phyloP scores from a whole-genome alignment of 257 asterid species.

The Petunia secreta region DNA sequence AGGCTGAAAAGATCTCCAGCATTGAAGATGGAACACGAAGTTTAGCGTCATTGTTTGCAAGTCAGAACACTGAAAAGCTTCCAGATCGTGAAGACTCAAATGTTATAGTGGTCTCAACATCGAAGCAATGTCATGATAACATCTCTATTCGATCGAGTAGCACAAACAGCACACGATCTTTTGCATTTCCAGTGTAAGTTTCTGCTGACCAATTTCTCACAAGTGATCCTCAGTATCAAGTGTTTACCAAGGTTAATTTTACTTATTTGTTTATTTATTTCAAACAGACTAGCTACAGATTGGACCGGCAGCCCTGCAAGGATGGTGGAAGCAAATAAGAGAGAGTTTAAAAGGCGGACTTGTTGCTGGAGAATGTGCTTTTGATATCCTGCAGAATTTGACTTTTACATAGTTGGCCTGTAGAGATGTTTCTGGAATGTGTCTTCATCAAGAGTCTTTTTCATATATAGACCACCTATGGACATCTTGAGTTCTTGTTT shows the following conservation, averaged over 20 bases:
- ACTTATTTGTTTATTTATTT: not conserved
- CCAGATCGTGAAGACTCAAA: conserved; percentile 26
- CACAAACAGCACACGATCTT: conserved; percentile 43
- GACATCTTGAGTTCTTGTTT: not conserved
- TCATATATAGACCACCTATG: not conserved
- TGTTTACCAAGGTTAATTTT: not conserved
- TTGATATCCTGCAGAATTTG: conserved; percentile 21
- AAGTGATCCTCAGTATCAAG: not conserved
- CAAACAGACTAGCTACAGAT: conserved; percentile 36
- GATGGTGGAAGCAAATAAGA: conserved; percentile 31
- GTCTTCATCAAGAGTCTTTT: not conserved
- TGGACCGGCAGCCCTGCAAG: conserved; percentile 38
- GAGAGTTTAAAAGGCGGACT: not conserved
- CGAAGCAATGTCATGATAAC: conserved; percentile 26
- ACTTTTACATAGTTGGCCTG: not conserved
- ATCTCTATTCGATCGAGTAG: conserved; percentile 41
- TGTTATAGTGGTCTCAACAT: conserved; percentile 4
- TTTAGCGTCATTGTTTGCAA: not conserved
- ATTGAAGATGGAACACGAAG: not conserved
- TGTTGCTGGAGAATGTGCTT: conserved; percentile 34
- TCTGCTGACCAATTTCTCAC: not conserved
- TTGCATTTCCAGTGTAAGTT: conserved; percentile 45
- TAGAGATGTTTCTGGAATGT: not conserved
- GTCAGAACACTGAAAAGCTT: conserved; percentile 10
- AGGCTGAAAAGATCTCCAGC: not conserved